Conservation (phyloP, 495 filamentous ascomycete genomes). For the Opeltia flavorubescens region DNA sequence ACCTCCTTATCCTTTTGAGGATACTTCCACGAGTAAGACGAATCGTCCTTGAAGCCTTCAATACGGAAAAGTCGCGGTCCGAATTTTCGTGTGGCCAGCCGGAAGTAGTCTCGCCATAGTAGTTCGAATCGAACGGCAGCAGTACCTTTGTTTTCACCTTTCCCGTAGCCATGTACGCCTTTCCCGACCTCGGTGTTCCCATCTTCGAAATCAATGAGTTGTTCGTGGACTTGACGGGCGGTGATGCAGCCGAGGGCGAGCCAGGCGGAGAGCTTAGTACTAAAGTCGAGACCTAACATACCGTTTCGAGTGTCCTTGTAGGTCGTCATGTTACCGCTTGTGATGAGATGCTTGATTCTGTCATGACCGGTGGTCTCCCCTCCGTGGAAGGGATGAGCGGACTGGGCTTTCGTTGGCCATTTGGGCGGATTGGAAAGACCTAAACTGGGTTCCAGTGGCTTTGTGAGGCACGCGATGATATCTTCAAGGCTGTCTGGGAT, state of each 20-base stretch:
- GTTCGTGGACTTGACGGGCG: slow-evolving; percentile 49
- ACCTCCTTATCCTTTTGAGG: slow-evolving; percentile 8
- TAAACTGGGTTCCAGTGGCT: slow-evolving; percentile 32
- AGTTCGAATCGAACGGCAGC: slow-evolving; percentile 53
- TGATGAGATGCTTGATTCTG: slow-evolving; percentile 43
- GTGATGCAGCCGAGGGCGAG: slow-evolving; percentile 54
- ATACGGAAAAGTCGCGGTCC: slow-evolving; percentile 42
- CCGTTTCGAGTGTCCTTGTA: slow-evolving; percentile 60
- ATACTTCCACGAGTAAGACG: slow-evolving; percentile 17
- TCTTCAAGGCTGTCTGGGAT: slow-evolving; percentile 38
- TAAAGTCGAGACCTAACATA: slow-evolving; percentile 50
- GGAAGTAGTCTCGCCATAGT: slow-evolving; percentile 66
- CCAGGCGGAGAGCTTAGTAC: slow-evolving; percentile 55
- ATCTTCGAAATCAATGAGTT: slow-evolving; percentile 49
- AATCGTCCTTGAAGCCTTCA: slow-evolving; percentile 40
- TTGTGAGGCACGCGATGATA: slow-evolving; percentile 35
- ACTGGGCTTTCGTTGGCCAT: slow-evolving; percentile 31
- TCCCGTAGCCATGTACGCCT: slow-evolving; percentile 34
- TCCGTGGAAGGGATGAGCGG: slow-evolving; percentile 52
- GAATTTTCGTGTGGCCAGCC: slow-evolving; percentile 53
- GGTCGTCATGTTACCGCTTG: slow-evolving; percentile 35
- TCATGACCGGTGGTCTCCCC: slow-evolving; percentile 41
- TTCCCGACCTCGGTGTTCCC: slow-evolving; percentile 16
- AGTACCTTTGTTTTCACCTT: slow-evolving; percentile 56
- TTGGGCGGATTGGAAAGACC: slow-evolving; percentile 26